phyloP scores from a whole-genome alignment of 2,329 filamentous ascomycete genomes.

The Clathrospora elynae region DNA sequence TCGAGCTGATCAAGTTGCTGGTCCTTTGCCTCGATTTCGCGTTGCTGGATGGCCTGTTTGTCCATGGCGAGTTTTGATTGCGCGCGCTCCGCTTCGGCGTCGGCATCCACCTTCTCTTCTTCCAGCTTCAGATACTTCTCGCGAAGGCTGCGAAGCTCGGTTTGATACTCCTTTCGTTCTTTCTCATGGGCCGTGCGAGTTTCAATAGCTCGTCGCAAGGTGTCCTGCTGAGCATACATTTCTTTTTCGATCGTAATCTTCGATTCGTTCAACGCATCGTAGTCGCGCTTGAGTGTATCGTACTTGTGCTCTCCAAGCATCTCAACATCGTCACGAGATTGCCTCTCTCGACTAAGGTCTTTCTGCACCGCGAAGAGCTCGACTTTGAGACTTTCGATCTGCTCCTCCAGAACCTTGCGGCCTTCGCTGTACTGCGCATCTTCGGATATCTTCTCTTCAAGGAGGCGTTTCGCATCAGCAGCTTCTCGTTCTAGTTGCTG shows the following conservation, averaged over 20 bases:
- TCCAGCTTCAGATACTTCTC: slow-evolving; percentile 84
- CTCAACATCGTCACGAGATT: slow-evolving; percentile 92
- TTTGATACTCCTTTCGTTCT: slow-evolving; percentile 86
- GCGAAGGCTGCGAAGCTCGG: slow-evolving; percentile 80
- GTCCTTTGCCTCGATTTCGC: slow-evolving; percentile 80
- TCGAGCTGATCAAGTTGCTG: slow-evolving; percentile 79
- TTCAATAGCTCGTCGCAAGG: slow-evolving; percentile 82
- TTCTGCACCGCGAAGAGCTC: slow-evolving; percentile 84
- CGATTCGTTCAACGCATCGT: slow-evolving; percentile 82
- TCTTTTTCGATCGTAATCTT: slow-evolving; percentile 99
- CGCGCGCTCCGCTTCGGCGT: slow-evolving; percentile 77
- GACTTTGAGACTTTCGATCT: slow-evolving; percentile 84
- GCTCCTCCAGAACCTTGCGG: slow-evolving; percentile 79
- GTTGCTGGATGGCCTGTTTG: slow-evolving; percentile 74
- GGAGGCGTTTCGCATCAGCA: slow-evolving; percentile 80
- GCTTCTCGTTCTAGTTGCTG: slow-evolving; percentile 85
- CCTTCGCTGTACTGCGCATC: slow-evolving; percentile 82
- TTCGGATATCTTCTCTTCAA: slow-evolving; percentile 87
- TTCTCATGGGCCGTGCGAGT: slow-evolving; percentile 78
- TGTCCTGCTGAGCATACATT: slow-evolving; percentile 93
- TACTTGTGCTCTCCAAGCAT: slow-evolving; percentile 89
- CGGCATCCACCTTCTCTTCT: slow-evolving; percentile 81
- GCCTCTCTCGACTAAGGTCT: slow-evolving; percentile 86
- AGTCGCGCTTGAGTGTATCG: slow-evolving; percentile 80
- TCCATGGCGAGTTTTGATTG: slow-evolving; percentile 80